A percentile compares a stretch with the other conserved stretches of the same genome.
These are phyloP conservation scores for Alternaria conjuncta DNA, from an alignment of 2,329 filamentous ascomycete genomes.

Conservation along the genomic window DNA sequence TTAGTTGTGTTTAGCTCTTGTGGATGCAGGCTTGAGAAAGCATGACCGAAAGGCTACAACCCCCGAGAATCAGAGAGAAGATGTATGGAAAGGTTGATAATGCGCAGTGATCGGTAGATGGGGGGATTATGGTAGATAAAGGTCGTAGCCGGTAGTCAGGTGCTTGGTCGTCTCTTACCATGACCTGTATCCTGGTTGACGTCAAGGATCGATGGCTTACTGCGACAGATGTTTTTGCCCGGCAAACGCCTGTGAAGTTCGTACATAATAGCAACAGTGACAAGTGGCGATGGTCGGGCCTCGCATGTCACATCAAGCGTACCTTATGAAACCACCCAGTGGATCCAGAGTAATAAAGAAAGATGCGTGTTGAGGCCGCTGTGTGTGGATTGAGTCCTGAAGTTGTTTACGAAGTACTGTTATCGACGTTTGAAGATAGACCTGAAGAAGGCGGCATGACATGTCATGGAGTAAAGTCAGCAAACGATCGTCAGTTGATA, in stretches of 20 bases:
- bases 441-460: background rate
- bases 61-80: background rate
- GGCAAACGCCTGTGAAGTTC: background rate
- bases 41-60: background rate
- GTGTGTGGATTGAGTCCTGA: background rate
- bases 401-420: background rate
- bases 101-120: background rate
- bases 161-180: background rate
- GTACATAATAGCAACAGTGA: background rate
- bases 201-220: no score
- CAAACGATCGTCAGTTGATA: background rate
- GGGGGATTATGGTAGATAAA: accelerated
- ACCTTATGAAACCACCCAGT: background rate
- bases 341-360: background rate
- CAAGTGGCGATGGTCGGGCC: background rate
- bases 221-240: background rate
- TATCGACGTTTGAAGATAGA: background rate
- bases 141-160: background rate
- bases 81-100: background rate
- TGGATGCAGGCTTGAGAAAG: background rate
- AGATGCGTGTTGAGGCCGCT: background rate
- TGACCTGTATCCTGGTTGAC: background rate
- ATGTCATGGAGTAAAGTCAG: background rate
- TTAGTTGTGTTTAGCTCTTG: background rate
- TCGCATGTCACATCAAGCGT: background rate